A percentile compares a stretch with the other conserved stretches of the same genome.
Conservation (phyloP, 352 stramenopile species). For the Globisporangium spiculum region DNA sequence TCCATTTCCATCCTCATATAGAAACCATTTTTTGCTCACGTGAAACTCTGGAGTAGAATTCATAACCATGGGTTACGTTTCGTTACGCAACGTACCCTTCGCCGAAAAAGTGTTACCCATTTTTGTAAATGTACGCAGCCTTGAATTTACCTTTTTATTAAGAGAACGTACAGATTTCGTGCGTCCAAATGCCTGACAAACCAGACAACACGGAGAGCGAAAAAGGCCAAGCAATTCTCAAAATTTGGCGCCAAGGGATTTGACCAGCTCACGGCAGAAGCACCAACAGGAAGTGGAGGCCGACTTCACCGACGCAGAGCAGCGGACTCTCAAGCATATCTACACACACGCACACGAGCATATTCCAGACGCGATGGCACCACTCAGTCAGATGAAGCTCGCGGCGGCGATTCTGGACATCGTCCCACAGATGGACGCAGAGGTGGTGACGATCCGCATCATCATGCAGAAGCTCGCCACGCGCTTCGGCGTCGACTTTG, state of each 20-base stretch:
- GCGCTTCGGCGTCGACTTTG: slow-evolving; percentile 40
- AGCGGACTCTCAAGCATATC: background rate
- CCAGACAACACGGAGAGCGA: too few relatives aligned
- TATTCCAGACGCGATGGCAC: slow-evolving; percentile 11
- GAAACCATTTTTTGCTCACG: background rate
- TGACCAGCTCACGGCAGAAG: background rate
- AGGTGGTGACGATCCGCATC: slow-evolving; percentile 41
- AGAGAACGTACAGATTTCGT: too few relatives aligned
- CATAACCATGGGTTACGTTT: background rate
- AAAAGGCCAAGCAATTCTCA: background rate
- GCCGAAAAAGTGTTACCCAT: too few relatives aligned
- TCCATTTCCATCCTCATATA: background rate
- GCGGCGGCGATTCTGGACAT: slow-evolving; percentile 39
- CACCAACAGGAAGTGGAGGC: too few relatives aligned
- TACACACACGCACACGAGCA: background rate
- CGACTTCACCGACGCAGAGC: background rate
- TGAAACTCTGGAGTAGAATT: background rate
- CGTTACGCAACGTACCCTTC: background rate
- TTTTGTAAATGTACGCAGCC: too few relatives aligned
- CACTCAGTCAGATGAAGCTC: slow-evolving; percentile 28
- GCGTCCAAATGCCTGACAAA: too few relatives aligned
- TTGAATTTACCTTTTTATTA: too few relatives aligned
- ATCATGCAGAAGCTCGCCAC: slow-evolving; percentile 51
- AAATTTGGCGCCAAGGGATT: slow-evolving; percentile 1
- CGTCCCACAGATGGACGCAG: slow-evolving; percentile 54